phyloP scores from a whole-genome alignment of 495 filamentous ascomycete genomes.

The Hyaloscypha hepaticicola region DNA sequence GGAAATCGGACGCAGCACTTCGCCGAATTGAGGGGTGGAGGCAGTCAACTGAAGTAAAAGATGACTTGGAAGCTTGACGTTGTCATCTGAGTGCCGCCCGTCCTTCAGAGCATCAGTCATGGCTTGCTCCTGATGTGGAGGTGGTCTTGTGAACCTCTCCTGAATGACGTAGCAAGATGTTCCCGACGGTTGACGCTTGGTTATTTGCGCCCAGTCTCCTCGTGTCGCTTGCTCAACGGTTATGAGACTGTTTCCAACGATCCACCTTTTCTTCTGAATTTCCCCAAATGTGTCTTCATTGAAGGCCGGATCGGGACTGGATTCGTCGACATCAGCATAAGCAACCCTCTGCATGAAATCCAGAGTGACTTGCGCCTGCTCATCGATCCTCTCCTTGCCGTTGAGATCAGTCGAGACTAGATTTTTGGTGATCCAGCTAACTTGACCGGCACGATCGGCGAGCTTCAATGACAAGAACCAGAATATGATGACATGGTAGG shows the following conservation, averaged over 20 bases:
- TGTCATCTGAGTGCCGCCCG: slow-evolving; percentile 41
- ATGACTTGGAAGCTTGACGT: slow-evolving; percentile 72
- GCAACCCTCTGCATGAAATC: slow-evolving; percentile 94
- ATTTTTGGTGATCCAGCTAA: slow-evolving; percentile 89
- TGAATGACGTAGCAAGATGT: slow-evolving; percentile 76
- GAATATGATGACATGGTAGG: slow-evolving; percentile 93
- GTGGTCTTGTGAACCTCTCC: slow-evolving; percentile 66
- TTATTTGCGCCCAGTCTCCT: slow-evolving; percentile 75
- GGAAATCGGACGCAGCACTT: slow-evolving; percentile 66
- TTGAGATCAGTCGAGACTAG: slow-evolving; percentile 71
- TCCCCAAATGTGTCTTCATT: slow-evolving; percentile 61
- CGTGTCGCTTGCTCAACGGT: slow-evolving; percentile 77
- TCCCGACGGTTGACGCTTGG: slow-evolving; percentile 79
- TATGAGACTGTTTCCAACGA: slow-evolving; percentile 83
- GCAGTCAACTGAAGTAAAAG: slow-evolving; percentile 78
- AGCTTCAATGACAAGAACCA: slow-evolving; percentile 92
- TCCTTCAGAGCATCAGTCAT: slow-evolving; percentile 49
- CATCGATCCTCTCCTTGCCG: slow-evolving; percentile 75
- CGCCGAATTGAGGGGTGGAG: slow-evolving; percentile 60
- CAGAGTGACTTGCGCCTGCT: slow-evolving; percentile 89
- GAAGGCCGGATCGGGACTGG: slow-evolving; percentile 63
- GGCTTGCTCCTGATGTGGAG: slow-evolving; percentile 62
- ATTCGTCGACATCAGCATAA: slow-evolving; percentile 78
- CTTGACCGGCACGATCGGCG: slow-evolving; percentile 75
- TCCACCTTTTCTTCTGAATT: slow-evolving; percentile 74